Conservation (phyloP, 805 yeast species). For the Myxozyma sirexii region DNA sequence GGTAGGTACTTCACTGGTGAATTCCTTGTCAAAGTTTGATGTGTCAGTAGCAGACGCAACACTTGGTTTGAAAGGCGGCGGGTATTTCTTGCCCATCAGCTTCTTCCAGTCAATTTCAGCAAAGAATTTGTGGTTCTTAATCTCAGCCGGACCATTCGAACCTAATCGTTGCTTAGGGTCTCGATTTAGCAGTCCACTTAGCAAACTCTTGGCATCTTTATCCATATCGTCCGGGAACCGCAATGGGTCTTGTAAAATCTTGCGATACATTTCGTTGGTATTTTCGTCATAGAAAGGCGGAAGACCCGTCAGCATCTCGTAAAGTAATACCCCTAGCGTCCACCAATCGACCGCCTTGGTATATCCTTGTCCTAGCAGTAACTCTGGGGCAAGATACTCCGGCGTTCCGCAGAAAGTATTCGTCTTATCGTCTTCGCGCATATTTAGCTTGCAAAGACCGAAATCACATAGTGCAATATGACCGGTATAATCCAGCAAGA, state of each 20-base stretch:
- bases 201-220: conserved; percentile 78
- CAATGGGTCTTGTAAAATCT: conserved; percentile 85
- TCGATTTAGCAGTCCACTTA: conserved; percentile 73
- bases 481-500: conserved; percentile 91
- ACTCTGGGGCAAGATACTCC: conserved; percentile 94
- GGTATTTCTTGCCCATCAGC: conserved; percentile 78
- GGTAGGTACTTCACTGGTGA: conserved; percentile 88
- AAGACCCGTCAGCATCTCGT: conserved; percentile 94
- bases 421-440: conserved; percentile 58
- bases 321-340: conserved; percentile 92
- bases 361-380: conserved; percentile 88
- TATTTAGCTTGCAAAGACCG: conserved; percentile 93
- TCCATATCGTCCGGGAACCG: conserved; percentile 88
- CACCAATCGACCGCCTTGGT: conserved; percentile 98
- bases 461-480: conserved; percentile 98
- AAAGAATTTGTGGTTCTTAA: conserved; percentile 82
- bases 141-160: conserved; percentile 77
- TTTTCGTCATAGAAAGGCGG: conserved; percentile 98
- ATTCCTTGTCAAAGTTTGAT: conserved; percentile 88
- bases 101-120: conserved; percentile 84
- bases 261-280: conserved; percentile 88
- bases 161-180: conserved; percentile 84
- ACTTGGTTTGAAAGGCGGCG: conserved; percentile 93
- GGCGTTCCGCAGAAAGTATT: conserved; percentile 98
- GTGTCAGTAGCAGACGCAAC: conserved; percentile 77